Percentiles rank a stretch among this genome's conserved stretches.
phyloP scores from a whole-genome alignment of 2,329 filamentous ascomycete species.

The Microdochium nivale region DNA sequence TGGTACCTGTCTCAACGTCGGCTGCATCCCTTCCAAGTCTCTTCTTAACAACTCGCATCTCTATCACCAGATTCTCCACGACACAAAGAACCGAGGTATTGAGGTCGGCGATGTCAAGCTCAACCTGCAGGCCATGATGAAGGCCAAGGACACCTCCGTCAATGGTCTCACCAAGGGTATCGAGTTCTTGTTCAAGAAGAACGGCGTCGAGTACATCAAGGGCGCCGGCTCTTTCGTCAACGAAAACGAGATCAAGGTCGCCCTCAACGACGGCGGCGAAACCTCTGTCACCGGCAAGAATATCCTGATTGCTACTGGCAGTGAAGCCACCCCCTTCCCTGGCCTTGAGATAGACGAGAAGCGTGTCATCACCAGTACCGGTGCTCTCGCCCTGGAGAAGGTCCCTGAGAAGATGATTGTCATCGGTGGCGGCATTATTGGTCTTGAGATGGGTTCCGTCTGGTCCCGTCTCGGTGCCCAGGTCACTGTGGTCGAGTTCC shows the following conservation, averaged over 20 bases:
- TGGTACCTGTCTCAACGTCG: slow-evolving; percentile 96
- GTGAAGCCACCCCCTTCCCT: slow-evolving; percentile 92
- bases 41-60: slow-evolving; percentile 99
- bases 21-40: slow-evolving; percentile 98
- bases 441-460: slow-evolving; percentile 95
- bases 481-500: slow-evolving; percentile 95
- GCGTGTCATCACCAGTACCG: slow-evolving; percentile 93
- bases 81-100: slow-evolving; percentile 94
- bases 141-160: slow-evolving; percentile 93
- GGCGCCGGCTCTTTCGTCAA: slow-evolving; percentile 80
- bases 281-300: slow-evolving; percentile 85
- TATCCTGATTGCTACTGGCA: slow-evolving; percentile 94
- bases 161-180: slow-evolving; percentile 88
- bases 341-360: slow-evolving; percentile 95
- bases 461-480: slow-evolving; percentile 92
- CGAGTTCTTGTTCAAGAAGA: slow-evolving; percentile 98
- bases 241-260: slow-evolving; percentile 86
- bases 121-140: slow-evolving; percentile 94
- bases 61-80: slow-evolving; percentile 94
- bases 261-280: slow-evolving; percentile 86
- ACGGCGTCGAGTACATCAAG: slow-evolving; percentile 96
- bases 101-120: slow-evolving; percentile 96
- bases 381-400: slow-evolving; percentile 79
- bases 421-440: slow-evolving; percentile 97
- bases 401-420: slow-evolving; percentile 96